phyloP scores from a whole-genome alignment of 192 early-diverging fungal genomes.

The Umbelopsis sp. region DNA sequence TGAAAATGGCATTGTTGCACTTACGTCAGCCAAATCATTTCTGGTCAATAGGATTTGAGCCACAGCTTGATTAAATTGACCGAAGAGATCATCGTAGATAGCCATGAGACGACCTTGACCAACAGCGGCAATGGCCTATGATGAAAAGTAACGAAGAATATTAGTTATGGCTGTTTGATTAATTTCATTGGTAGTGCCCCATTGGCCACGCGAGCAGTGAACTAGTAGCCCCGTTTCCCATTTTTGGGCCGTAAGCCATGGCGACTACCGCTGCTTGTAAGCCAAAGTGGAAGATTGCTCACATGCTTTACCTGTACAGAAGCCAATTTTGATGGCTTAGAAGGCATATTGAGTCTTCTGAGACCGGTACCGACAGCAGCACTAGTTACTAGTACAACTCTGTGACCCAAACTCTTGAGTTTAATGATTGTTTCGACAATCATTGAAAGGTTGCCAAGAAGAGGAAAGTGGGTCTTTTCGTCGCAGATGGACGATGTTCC shows the following conservation, averaged over 20 bases:
- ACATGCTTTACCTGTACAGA: constrained; percentile 57
- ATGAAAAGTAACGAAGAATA: background rate
- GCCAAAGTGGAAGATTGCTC: constrained; percentile 20
- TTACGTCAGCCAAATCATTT: constrained; percentile 89
- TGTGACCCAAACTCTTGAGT: constrained; percentile 76
- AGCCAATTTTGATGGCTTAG: constrained; percentile 82
- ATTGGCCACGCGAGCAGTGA: constrained; percentile 15
- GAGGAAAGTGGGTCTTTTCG: constrained; percentile 85
- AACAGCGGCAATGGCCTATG: constrained; percentile 91
- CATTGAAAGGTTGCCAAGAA: constrained; percentile 83
- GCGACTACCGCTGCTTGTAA: background rate
- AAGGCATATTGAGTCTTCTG: constrained; percentile 70
- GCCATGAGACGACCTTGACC: constrained; percentile 98
- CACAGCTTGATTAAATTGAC: constrained; percentile 87
- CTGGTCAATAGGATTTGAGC: constrained; percentile 94
- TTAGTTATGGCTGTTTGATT: constrained; percentile 1
- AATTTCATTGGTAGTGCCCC: constrained; percentile 10
- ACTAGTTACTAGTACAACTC: constrained; percentile 88
- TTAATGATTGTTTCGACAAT: constrained; percentile 91
- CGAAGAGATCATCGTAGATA: constrained; percentile 93
- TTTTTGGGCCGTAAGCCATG: constrained; percentile 2
- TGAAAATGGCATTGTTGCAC: constrained; percentile 7
- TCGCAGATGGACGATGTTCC: constrained; percentile 97
- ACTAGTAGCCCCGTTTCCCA: constrained; percentile 9
- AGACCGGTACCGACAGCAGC: constrained; percentile 94